Conservation (phyloP, 495 filamentous ascomycete species). For the Aspergillus asperescens region DNA sequence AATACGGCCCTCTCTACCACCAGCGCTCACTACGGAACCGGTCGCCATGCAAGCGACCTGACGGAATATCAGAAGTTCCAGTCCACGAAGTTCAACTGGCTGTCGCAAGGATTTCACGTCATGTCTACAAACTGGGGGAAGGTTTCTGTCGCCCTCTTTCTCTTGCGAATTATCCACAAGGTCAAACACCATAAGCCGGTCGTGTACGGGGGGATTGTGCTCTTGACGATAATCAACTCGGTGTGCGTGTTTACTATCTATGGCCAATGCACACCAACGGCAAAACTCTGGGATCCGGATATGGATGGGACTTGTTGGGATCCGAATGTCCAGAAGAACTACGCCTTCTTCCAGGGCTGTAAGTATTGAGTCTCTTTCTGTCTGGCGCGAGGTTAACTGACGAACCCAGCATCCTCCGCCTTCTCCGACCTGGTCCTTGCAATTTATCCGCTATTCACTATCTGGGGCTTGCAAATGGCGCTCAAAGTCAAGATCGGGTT, state of each 20-base stretch:
- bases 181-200: constrained; percentile 4
- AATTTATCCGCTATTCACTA: constrained; percentile 10
- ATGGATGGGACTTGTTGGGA: constrained; percentile 5
- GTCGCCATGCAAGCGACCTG: not conserved
- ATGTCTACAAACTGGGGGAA: constrained; percentile 17
- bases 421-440: constrained; percentile 10
- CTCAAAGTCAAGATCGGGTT: constrained; percentile 12
- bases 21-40: constrained; percentile 5
- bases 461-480: constrained; percentile 9
- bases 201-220: constrained; percentile 6
- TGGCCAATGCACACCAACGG: constrained; percentile 10
- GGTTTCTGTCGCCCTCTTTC: constrained; percentile 8
- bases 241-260: constrained; percentile 13
- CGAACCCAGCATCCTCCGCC: constrained; percentile 4
- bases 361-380: not conserved
- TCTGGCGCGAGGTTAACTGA: not conserved
- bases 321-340: constrained; percentile 8
- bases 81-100: constrained; percentile 6
- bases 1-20: constrained; percentile 2
- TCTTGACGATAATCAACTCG: constrained; percentile 2
- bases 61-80: not conserved
- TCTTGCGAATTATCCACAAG: constrained; percentile 13
- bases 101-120: constrained; percentile 14
- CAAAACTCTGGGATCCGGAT: constrained; percentile 1
- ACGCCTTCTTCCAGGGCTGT: constrained; percentile 15